Base-by-base conservation (phyloP, 352 stramenopile genomes). In the Thalassiosira exigua region DNA sequence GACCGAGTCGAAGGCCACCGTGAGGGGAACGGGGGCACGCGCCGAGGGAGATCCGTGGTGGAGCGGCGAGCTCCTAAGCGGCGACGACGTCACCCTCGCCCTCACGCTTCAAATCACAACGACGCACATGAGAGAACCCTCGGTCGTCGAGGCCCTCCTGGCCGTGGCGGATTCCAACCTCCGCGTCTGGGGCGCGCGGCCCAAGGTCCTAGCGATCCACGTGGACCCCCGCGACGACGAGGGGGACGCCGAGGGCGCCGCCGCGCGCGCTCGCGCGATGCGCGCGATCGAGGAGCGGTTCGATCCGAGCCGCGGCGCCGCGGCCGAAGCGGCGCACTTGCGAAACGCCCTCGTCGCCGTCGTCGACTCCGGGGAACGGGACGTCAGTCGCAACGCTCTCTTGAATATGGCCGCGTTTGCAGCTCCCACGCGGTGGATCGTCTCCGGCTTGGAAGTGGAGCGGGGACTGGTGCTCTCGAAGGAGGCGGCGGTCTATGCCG, bases 381-480 rank as follows among this genome's bases (percentile, higher is more conserved):
- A 69, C 9, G 50, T 91, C n/a, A 92, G 86, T 68, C 80, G 83
- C 7, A 94, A 93, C 61, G 78, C 81, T 14, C 65, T 94, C 4
- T 65, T 91, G 33, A 94, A 94, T 44, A 94, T 94, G 89, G 89
- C 87, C 11, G 73, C 75, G 12, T 78, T 90, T 69, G 79, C 78
- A 19, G 78, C 75, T 60, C 82, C 80, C 41, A 94, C 89, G 21
- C 46, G 89, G 71, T 94, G 84, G 82, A 80, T 91, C 22, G 36
- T 92, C 4, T 87, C 72, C 67, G 87, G 87, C 4, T 79, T 92
- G 12, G 79, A 94, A 80, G 30, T 92, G n/a, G 85, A 94, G 67
- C 29, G 81, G 52, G 89, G 89, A 27, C 53, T 92, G 32, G 54
- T 88, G 21, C 57, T 92, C 1, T 91, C 87, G 0, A 59, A 75